These are phyloP conservation scores for Ulota crispa DNA, from an alignment of 225 moss, liverwort and hornwort genomes.

Conservation along the genomic window DNA sequence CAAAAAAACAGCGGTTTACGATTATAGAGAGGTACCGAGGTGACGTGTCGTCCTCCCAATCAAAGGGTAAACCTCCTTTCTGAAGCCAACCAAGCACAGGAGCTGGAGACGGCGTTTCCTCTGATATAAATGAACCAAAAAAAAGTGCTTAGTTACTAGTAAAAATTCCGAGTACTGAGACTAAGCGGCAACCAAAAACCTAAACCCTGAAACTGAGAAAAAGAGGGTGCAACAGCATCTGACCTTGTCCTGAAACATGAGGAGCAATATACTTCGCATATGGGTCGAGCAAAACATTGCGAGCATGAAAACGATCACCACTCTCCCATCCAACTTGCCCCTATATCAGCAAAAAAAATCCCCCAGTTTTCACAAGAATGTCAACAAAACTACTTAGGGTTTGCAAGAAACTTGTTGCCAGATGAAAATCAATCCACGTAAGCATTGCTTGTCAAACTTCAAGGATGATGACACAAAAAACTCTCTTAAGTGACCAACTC, in stretches of 20 bases:
- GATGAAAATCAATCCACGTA: background rate
- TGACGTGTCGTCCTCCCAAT: slow-evolving; percentile 78
- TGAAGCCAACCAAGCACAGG: slow-evolving; percentile 79
- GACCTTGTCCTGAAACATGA: slow-evolving; percentile 85
- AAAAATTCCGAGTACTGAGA: background rate
- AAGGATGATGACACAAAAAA: background rate
- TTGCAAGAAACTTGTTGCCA: background rate
- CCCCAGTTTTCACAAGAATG: background rate
- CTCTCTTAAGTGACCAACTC: background rate
- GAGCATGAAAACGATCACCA: slow-evolving; percentile 82
- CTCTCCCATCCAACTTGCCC: slow-evolving; percentile 87
- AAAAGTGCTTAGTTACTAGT: slow-evolving; percentile 11
- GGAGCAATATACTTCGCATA: slow-evolving; percentile 87
- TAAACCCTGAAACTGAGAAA: too few relatives aligned
- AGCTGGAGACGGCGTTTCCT: slow-evolving; percentile 70
- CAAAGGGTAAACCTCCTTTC: slow-evolving; percentile 52
- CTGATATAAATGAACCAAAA: slow-evolving; percentile 38
- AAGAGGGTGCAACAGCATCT: slow-evolving; percentile 19
- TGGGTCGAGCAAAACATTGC: slow-evolving; percentile 82
- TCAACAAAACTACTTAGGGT: slow-evolving; percentile 3
- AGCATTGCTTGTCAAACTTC: background rate
- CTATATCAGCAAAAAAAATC: slow-evolving; percentile 34
- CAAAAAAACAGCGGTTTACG: background rate
- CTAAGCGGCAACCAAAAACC: background rate
- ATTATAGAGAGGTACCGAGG: slow-evolving; percentile 50